Percentiles rank a stretch among this genome's conserved stretches.
These are phyloP conservation scores for Trichocladium uniseriatum DNA, from an alignment of 495 filamentous ascomycete species.

Conservation along the genomic window DNA sequence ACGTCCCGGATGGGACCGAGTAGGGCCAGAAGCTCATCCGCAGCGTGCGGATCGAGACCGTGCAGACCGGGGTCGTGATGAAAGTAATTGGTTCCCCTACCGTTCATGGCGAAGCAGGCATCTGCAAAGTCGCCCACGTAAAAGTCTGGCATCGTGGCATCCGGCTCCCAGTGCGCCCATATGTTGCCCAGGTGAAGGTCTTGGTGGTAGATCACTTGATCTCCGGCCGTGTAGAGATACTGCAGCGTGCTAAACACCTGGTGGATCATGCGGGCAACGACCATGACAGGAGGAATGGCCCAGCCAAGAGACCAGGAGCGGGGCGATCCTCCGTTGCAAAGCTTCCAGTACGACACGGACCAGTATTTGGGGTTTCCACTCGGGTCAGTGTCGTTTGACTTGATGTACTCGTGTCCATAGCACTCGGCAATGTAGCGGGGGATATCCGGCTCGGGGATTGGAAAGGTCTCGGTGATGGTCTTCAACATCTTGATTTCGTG, in stretches of 20 bases:
- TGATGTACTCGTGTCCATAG: constrained; percentile 4
- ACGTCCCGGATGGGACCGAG: too few relatives aligned
- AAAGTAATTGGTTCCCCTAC: too few relatives aligned
- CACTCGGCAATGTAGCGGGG: neutral
- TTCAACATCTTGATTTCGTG: neutral
- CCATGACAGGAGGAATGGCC: neutral
- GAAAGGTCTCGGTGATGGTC: neutral
- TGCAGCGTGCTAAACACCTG: constrained; percentile 1
- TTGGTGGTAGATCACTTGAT: neutral
- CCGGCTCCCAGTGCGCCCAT: neutral
- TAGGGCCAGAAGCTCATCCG: too few relatives aligned
- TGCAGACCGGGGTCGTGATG: too few relatives aligned
- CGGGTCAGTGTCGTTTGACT: neutral
- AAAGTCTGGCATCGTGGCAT: neutral
- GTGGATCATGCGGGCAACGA: neutral
- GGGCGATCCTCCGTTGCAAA: neutral
- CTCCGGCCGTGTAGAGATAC: constrained; percentile 2
- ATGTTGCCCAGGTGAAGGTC: constrained; percentile 1
- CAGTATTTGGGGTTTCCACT: neutral
- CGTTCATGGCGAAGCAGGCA: neutral
- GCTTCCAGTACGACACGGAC: constrained; percentile 5
- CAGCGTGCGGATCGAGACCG: too few relatives aligned
- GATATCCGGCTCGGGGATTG: neutral
- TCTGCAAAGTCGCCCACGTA: constrained; percentile 3
- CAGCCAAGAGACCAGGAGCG: neutral